Evolutionary conservation across 495 filamentous ascomycete genomes (phyloP).

Genomic region (Bacidia rubella): DNA sequence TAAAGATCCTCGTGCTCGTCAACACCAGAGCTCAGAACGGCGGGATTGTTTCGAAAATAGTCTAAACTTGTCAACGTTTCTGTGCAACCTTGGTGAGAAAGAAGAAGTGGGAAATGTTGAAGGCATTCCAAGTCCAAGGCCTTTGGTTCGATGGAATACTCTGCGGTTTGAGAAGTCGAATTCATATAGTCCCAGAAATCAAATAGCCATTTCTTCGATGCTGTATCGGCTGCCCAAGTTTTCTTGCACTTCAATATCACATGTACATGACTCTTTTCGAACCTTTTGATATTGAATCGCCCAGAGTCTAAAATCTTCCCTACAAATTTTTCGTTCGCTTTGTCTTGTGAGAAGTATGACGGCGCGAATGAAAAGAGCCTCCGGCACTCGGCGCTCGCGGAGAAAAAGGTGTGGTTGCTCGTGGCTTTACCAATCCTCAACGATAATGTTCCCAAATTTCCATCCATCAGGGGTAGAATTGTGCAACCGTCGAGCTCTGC

Average conservation of each 20-base stretch:
- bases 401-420: constrained; percentile 16
- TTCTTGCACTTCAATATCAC: neutral
- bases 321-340: neutral
- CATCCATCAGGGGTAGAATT: constrained; percentile 17
- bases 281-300: constrained; percentile 15
- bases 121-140: neutral
- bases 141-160: neutral
- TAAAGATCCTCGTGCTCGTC: neutral
- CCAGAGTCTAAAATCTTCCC: neutral
- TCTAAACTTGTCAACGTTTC: neutral
- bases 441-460: neutral
- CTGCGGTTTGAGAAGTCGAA: neutral
- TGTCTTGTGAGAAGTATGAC: constrained; percentile 5
- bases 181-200: neutral
- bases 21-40: neutral
- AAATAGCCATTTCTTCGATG: neutral
- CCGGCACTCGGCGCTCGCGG: constrained; percentile 12
- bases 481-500: constrained; percentile 16
- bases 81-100: neutral
- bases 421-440: neutral
- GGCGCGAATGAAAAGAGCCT: constrained; percentile 17
- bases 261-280: neutral
- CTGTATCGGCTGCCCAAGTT: neutral
- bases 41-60: neutral
- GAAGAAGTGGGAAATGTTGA: neutral